phyloP scores from a whole-genome alignment of 202 grass and related monocot genomes.

The Alloteropsis angusta region DNA sequence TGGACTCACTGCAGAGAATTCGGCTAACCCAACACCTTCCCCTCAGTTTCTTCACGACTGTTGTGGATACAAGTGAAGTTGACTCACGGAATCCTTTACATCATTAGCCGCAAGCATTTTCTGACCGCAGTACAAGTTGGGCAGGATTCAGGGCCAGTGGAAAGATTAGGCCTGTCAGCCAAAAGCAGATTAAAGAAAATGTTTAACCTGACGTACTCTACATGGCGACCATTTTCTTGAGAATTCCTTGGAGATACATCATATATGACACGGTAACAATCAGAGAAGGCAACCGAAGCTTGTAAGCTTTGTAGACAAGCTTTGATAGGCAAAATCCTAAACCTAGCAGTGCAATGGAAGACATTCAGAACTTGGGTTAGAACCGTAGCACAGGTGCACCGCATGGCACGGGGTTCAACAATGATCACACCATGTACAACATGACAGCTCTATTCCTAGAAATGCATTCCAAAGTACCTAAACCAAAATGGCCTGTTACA shows the following conservation, averaged over 20 bases:
- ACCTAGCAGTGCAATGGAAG: background rate
- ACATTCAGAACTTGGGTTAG: slow-evolving; percentile 33
- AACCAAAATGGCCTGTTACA: slow-evolving; percentile 38
- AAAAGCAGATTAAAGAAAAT: background rate
- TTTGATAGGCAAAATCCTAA: background rate
- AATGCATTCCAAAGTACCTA: slow-evolving; percentile 25
- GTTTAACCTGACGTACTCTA: background rate
- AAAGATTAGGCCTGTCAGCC: background rate
- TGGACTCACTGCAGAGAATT: too few species aligned
- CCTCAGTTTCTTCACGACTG: too few species aligned
- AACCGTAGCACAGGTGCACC: slow-evolving; percentile 27
- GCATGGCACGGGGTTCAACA: slow-evolving; percentile 40
- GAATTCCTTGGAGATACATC: background rate
- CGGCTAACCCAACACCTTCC: background rate
- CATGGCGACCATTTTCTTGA: background rate
- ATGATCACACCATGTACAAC: slow-evolving; percentile 62
- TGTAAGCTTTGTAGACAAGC: background rate
- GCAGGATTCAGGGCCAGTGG: background rate
- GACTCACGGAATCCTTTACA: background rate
- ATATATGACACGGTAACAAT: background rate
- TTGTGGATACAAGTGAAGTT: background rate
- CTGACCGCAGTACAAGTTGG: background rate
- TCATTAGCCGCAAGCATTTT: background rate
- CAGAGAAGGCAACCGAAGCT: background rate
- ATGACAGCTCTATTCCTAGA: slow-evolving; percentile 46